Base-by-base conservation (phyloP, 192 early-diverging fungal species). In the Pilaira anomala region DNA sequence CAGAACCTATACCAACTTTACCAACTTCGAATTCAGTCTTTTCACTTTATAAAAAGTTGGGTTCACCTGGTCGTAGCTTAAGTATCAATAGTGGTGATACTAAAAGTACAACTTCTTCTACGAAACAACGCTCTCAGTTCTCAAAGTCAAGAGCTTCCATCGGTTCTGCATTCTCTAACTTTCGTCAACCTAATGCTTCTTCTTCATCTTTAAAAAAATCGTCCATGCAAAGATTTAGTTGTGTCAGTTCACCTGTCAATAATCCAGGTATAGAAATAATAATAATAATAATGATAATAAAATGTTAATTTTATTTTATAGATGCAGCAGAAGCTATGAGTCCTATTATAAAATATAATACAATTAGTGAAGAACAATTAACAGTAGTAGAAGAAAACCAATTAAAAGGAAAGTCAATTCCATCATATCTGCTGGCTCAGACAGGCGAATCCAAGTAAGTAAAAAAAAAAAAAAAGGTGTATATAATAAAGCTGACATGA, bases 11-110 rank as follows among this genome's bases (percentile, higher is more conserved):
- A 18, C 16, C 33, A 16, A 21, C 39, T 9, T 19, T 55, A 30
- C 28, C 28, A 12, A 30, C 19, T 16, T 33, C 28, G 25, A 28
- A 26, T 55, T 26, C 28, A 33, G 11, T 55, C 11, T 55, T 55
- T 55, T 55, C 53, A 26, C 28, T 55, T 55, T 55, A 55, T 33
- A 55, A 30, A 55, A 55, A 55, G 28, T 19, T 55, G n/a, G 30
- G 33, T 36, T 36, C 53, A 36, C 53, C 53, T 19, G 30, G 30
- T 55, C 29, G 53, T 18, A 30, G 26, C 30, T n/a, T 26, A 18
- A 55, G 30, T 30, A 19, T 36, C 30, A 55, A 26, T 30, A 55
- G 26, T 19, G 11, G 11, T 55, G n/a, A 36, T 18, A 33, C 25
- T n/a, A 55, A 30, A 30, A 55, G 24, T 52, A 26, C 24, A 52